Conservation (phyloP, 257 asterid species). For the Nicotiana otophora region DNA sequence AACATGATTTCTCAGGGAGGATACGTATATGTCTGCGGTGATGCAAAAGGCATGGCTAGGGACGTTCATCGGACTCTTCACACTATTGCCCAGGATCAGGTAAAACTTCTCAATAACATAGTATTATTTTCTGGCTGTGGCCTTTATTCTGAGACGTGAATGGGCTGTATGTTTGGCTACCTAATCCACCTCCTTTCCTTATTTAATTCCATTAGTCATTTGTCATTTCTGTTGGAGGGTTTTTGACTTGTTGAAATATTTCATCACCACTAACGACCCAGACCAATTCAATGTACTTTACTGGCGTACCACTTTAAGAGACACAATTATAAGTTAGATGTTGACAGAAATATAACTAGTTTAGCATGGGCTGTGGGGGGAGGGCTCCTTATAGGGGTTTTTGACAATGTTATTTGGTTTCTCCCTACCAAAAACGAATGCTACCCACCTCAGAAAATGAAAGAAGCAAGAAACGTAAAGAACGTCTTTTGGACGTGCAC, state of each 20-base stretch:
- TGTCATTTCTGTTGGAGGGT: not conserved
- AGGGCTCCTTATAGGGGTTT: not conserved
- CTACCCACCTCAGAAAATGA: not conserved
- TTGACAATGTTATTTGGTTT: not conserved
- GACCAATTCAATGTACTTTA: not conserved
- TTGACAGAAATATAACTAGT: not conserved
- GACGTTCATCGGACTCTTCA: constrained; percentile 98
- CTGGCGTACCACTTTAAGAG: not conserved
- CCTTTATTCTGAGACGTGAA: not conserved
- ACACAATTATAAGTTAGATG: not conserved
- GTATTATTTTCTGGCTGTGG: not conserved
- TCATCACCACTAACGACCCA: not conserved
- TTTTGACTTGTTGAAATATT: not conserved
- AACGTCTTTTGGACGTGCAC: not conserved
- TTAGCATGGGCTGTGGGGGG: not conserved
- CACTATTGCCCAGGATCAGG: constrained; percentile 88
- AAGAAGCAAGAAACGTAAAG: not conserved
- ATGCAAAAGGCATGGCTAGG: constrained; percentile 99
- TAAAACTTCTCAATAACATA: constrained; percentile 18
- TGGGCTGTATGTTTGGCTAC: not conserved
- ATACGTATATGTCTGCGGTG: constrained; percentile 86
- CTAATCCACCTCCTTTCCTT: not conserved
- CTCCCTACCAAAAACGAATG: not conserved
- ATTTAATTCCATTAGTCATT: not conserved
- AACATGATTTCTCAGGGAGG: constrained; percentile 82